Conservation (phyloP, 1,139 yeast species). For the Nakaseomyces delphensis region DNA sequence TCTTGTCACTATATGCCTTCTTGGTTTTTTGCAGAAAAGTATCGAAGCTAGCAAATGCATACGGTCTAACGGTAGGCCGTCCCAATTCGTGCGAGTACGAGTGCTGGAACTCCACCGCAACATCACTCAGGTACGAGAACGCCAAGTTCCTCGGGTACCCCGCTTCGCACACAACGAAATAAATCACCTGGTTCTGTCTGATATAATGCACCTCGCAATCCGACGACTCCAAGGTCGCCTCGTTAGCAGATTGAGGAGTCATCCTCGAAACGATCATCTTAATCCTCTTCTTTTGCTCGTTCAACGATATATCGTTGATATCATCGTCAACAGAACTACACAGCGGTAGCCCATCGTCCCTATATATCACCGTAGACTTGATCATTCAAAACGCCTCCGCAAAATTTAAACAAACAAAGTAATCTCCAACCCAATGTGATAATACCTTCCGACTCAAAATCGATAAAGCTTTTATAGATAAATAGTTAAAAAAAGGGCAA, state of each 20-base stretch:
- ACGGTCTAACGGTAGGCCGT: slow-evolving; percentile 64
- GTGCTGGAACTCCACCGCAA: slow-evolving; percentile 72
- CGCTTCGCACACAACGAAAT: slow-evolving; percentile 66
- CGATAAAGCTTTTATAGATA: not conserved
- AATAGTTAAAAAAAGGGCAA: too few species aligned
- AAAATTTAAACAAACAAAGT: too few species aligned
- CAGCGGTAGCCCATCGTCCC: slow-evolving; percentile 74
- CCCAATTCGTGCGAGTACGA: slow-evolving; percentile 70
- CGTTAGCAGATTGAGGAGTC: slow-evolving; percentile 71
- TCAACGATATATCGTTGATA: slow-evolving; percentile 40
- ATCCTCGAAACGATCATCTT: slow-evolving; percentile 70
- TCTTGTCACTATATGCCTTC: slow-evolving; percentile 79
- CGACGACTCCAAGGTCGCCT: slow-evolving; percentile 80
- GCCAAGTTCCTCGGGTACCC: slow-evolving; percentile 85
- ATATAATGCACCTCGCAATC: slow-evolving; percentile 68
- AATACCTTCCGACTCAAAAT: too few species aligned
- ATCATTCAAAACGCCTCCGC: too few species aligned
- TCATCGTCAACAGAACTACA: slow-evolving; percentile 92
- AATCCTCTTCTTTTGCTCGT: slow-evolving; percentile 77
- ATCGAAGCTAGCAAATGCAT: slow-evolving; percentile 82
- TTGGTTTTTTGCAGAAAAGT: slow-evolving; percentile 78
- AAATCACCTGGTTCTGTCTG: slow-evolving; percentile 54
- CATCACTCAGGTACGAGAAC: slow-evolving; percentile 74
- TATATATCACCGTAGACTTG: slow-evolving; percentile 60
- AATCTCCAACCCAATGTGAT: too few species aligned